phyloP scores from a whole-genome alignment of 2,329 filamentous ascomycete genomes.

The Colletotrichum musicola region DNA sequence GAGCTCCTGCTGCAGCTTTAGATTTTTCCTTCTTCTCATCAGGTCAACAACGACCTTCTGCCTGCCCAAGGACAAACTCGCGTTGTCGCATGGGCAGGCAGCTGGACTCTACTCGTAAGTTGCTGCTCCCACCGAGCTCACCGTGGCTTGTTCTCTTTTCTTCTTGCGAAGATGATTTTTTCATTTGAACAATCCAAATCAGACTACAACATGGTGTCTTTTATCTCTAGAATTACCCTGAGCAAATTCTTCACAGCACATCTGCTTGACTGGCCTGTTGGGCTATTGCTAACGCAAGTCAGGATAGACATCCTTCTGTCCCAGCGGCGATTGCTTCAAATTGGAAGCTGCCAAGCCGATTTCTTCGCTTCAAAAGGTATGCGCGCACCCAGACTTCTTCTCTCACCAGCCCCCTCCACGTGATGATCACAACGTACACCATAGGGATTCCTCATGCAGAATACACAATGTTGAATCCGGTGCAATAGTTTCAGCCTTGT shows the following conservation, averaged over 20 bases:
- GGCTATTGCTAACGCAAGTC: slow-evolving; percentile 26
- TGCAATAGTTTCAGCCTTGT: slow-evolving; percentile 77
- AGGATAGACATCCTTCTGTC: slow-evolving; percentile 8
- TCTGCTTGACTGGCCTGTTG: neutral
- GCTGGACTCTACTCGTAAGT: slow-evolving; percentile 32
- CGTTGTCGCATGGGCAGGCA: slow-evolving; percentile 14
- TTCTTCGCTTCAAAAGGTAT: slow-evolving; percentile 31
- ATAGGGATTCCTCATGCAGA: slow-evolving; percentile 78
- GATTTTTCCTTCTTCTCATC: slow-evolving; percentile 41
- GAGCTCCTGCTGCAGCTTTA: slow-evolving; percentile 43
- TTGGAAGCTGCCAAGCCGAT: slow-evolving; percentile 56
- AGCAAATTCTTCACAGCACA: slow-evolving; percentile 54
- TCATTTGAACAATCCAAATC: slow-evolving; percentile 72
- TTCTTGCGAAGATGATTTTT: slow-evolving; percentile 56
- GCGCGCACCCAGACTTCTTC: neutral
- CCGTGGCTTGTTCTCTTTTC: slow-evolving; percentile 17
- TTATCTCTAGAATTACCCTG: slow-evolving; percentile 68
- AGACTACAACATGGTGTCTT: slow-evolving; percentile 69
- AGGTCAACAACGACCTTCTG: slow-evolving; percentile 39
- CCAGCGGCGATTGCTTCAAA: slow-evolving; percentile 48
- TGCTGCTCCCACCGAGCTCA: slow-evolving; percentile 8
- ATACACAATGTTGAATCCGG: slow-evolving; percentile 74
- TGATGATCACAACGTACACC: slow-evolving; percentile 73
- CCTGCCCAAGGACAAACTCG: slow-evolving; percentile 10
- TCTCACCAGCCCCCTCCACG: slow-evolving; percentile 47